phyloP scores from a whole-genome alignment of 495 filamentous ascomycete species.

The Xeromyces bisporus region DNA sequence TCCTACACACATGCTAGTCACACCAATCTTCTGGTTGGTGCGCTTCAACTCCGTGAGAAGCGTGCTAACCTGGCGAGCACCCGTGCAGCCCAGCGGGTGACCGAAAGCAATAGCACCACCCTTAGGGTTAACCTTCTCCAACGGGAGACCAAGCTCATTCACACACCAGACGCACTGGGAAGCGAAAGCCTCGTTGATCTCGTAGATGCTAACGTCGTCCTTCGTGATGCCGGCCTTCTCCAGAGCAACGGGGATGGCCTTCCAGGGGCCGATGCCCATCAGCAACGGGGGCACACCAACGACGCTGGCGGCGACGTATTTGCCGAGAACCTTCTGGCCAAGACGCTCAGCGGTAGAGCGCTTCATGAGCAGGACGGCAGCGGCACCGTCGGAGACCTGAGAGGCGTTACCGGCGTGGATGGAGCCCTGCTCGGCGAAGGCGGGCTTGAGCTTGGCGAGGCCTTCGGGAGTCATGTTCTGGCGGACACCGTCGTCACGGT shows the following conservation, averaged over 20 bases:
- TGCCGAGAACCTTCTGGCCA: conserved; percentile 76
- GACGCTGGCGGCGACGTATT: conserved; percentile 68
- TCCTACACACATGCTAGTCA: conserved; percentile 93
- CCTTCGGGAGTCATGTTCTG: conserved; percentile 72
- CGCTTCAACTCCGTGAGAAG: conserved; percentile 75
- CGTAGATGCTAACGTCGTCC: conserved; percentile 89
- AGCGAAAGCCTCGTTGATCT: conserved; percentile 99
- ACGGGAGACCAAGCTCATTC: conserved; percentile 67
- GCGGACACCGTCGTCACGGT: conserved; percentile 75
- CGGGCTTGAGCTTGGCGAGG: conserved; percentile 74
- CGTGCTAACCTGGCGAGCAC: conserved; percentile 83
- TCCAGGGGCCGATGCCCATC: conserved; percentile 94
- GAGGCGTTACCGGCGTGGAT: conserved; percentile 95
- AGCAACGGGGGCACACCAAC: conserved; percentile 84
- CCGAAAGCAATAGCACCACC: conserved; percentile 98
- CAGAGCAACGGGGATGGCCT: conserved; percentile 83
- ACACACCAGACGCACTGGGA: conserved; percentile 88
- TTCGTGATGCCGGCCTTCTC: conserved; percentile 70
- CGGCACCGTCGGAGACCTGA: conserved; percentile 91
- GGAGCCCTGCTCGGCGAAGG: conserved; percentile 78
- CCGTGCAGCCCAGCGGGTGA: conserved; percentile 89
- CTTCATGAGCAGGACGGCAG: conserved; percentile 91
- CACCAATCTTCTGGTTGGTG: conserved; percentile 64
- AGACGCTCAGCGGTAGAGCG: conserved; percentile 78
- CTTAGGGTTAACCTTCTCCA: conserved; percentile 82